phyloP scores from a whole-genome alignment of 371 early-diverging fungal species.

The Lichtheimia ornata region DNA sequence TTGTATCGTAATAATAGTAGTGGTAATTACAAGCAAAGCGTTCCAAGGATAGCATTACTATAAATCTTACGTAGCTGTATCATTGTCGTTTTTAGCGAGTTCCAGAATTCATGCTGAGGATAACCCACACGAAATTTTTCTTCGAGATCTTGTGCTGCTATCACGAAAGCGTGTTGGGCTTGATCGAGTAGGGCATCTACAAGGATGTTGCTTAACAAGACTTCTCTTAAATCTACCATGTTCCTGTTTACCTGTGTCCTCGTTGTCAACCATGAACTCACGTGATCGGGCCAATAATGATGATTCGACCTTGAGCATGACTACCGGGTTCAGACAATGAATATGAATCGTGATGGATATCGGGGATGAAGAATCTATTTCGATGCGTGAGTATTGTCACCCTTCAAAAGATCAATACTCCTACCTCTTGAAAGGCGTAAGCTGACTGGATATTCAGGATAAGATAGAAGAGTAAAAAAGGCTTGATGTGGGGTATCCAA shows the following conservation, averaged over 20 bases:
- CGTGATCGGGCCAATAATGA: not conserved
- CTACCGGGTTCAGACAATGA: not conserved
- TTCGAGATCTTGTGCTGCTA: not conserved
- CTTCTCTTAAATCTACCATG: not conserved
- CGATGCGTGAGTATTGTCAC: too few relatives aligned
- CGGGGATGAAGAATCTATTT: too few relatives aligned
- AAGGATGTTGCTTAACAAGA: not conserved
- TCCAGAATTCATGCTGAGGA: constrained; percentile 1
- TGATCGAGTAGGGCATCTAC: not conserved
- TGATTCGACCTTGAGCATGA: constrained; percentile 1
- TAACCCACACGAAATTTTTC: not conserved
- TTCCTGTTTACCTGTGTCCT: not conserved
- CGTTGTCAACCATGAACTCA: not conserved
- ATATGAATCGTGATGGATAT: too few relatives aligned
- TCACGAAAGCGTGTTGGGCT: not conserved
- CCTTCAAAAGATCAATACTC: too few relatives aligned
- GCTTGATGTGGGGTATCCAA: not conserved
- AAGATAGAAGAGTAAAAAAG: not conserved
- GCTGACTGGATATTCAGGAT: not conserved
- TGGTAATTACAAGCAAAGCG: too few relatives aligned
- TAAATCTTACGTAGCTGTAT: not conserved
- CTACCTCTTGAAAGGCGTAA: not conserved
- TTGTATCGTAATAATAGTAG: too few relatives aligned
- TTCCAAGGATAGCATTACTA: not conserved
- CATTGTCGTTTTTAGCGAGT: not conserved